A percentile compares a stretch with the other conserved stretches of the same genome.
Conservation (phyloP, 768 basidiomycete species). For the Clitopilus hobsonii region DNA sequence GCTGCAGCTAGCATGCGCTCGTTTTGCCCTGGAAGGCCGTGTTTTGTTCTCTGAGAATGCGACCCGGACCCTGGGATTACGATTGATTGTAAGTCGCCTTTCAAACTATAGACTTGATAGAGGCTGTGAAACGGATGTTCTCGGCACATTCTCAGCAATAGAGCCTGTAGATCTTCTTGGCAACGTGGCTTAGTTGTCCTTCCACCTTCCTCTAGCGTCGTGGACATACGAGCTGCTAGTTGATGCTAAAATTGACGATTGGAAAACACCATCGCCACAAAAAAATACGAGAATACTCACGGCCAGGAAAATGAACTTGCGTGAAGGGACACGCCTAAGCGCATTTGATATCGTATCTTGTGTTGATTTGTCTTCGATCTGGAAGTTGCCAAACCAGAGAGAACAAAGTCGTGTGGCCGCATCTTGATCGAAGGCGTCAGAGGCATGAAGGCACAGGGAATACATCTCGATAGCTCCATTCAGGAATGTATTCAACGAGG, state of each 20-base stretch:
- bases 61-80: conserved; percentile 23
- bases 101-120: conserved; percentile 83
- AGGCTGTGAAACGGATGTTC: conserved; percentile 95
- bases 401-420: conserved; percentile 80
- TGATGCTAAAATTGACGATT: conserved; percentile 56
- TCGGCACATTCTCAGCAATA: conserved; percentile 71
- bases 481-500: conserved; percentile 58
- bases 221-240: conserved; percentile 82
- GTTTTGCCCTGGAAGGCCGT: conserved; percentile 34
- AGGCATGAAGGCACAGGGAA: conserved; percentile 64
- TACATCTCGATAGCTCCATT: conserved; percentile 82
- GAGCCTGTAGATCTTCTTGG: conserved; percentile 57
- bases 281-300: conserved; percentile 26
- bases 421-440: conserved; percentile 73
- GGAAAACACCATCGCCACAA: too few species aligned
- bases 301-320: conserved; percentile 87
- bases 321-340: conserved; percentile 65
- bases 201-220: conserved; percentile 14
- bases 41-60: conserved; percentile 14
- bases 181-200: conserved; percentile 23
- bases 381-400: conserved; percentile 89
- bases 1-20: conserved; percentile 65
- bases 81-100: conserved; percentile 22
- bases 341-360: conserved; percentile 35
- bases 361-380: conserved; percentile 43